Base-by-base conservation (phyloP, 176 grass and related monocot genomes). In the Chloris gayana region DNA sequence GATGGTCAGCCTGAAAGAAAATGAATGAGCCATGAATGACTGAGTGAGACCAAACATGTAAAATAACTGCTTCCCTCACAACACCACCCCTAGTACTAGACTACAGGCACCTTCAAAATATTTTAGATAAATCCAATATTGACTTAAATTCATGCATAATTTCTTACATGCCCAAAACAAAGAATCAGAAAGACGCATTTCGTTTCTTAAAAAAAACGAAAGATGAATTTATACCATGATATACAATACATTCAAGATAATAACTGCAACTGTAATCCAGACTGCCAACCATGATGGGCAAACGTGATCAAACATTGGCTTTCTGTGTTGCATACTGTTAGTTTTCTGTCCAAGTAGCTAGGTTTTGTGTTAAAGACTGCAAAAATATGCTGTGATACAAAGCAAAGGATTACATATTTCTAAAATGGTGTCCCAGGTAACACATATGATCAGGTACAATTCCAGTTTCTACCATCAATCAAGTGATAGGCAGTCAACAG, bases 1-100 rank as follows among this genome's bases (percentile, higher is more conserved):
- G 90, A 5, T 86, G 82, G 76, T 90, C 42, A 22, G 89, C 87
- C 90, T 92, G 79, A 73, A 18, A 64, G 5, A 58, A 49, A 80
- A 10, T 44, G 41, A 44, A 44, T 39, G 8, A 7, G 37, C 37
- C n/a, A n/a, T n/a, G n/a, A n/a, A n/a, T 64, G 13, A 59, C 22
- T 75, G 14, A 75, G 76, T 57, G 32, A 66, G 24, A 73, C 56
- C 12, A 14, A 50, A 54, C 32, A 30, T 33, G 5, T 32, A 78
- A 41, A 53, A 63, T 11, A 5, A 51, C 18, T 44, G 44, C 35
- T 44, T 79, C 67, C 41, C 26, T 29, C 18, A 70, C 1, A 77
- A 76, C 15, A 77, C 26, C 14, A 42, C 10, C 41, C 7, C 35
- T n/a, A 37, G 35, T 37, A 76, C 7, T 57, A 49, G n/a, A n/a